Base-by-base conservation (phyloP, 2,329 filamentous ascomycete species). In the Epichloe festucae region DNA sequence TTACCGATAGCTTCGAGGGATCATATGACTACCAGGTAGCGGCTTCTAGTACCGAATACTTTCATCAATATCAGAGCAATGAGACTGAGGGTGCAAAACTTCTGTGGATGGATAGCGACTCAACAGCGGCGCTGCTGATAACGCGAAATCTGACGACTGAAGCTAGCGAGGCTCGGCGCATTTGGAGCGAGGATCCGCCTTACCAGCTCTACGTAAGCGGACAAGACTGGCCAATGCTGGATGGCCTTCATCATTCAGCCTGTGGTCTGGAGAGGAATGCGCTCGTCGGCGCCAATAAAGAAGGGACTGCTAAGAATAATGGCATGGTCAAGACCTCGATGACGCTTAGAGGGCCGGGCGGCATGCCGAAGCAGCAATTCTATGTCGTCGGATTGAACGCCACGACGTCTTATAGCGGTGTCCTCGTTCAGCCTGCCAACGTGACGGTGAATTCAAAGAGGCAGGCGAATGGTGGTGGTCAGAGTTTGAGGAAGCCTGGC, bases 41-140 rank as follows among this genome's bases (percentile, higher is more conserved):
- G 1, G 86, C 80, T 5, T 96, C 90, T 1, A 81, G 84, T n/a
- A 85, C 95, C 59, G 77, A 72, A 1, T 85, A 77, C 54, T 96
- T 87, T 63, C 85, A 94, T 67, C 74, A 69, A 38, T 87, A 79
- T 59, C 64, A 70, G 12, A 60, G 65, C 1, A 63, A 72, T 19
- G 71, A 55, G 12, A 55, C 50, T 14, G 71, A 55, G 14, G 56
- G 54, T 10, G 55, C 79, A 0, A 78, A 84, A 56, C 73, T 96
- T 7, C 78, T 82, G 59, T 85, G 90, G 68, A 81, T 96, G 49
- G 93, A 97, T 62, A 89, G 87, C 23, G 93, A 97, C 65, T 83
- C 80, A 43, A 77, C 76, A 34, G 84, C 88, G 2, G 86, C 88
- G 2, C 73, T 98, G 27, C 74, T 98, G 42, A 83, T 86, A 44